Evolutionary conservation across 2,329 filamentous ascomycete species (phyloP), one percentile per base, ranked within the genome.

Genomic region (Fusarium scirpi): DNA sequence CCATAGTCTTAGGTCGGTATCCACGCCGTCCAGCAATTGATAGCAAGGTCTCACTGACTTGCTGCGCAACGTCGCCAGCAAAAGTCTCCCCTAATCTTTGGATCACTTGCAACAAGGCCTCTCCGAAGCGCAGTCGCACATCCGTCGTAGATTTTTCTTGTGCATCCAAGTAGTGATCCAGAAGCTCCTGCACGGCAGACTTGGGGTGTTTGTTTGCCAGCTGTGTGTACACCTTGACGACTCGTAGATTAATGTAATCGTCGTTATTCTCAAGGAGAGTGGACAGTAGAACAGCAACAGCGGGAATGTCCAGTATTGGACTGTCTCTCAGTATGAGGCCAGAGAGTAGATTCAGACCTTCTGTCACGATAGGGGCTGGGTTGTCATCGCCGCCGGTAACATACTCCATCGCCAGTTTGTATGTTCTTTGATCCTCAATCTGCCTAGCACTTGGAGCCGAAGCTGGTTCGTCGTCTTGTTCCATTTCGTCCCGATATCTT

Each of bases 211-310:
- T 85, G 66, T 84, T 80, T 0, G 90, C 86, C 13, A 94, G 79
- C 25, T 88, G 85, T 1, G 87, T 86, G 62, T 92, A 88, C 2
- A 90, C 84, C 66, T 88, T 89, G 65, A 94, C 87, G 18, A 89
- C 87, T n/a, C 88, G 85, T 5, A 91, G 82, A 72, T 92, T 91
- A 65, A 93, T 89, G 75, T 91, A 94, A 59, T 92, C 90, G 59
- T 94, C 92, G 8, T 85, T 82, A 51, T 92, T 90, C 64, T 86
- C 85, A 2, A 93, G 81, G 1, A 93, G 82, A 12, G 86, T 88
- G 2, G 89, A 88, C 56, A 93, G 82, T 2, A 92, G 82, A 8
- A 91, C 86, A 1, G 91, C 82, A 5, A 89, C 83, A 2, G 89
- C 86, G 1, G 88, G 88, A n/a, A 93, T 85, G 74, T 94, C 91